Evolutionary conservation across 2,329 filamentous ascomycete species (phyloP), one percentile per base, ranked within the genome.

Genomic region (Tricladium varicosporioides): DNA sequence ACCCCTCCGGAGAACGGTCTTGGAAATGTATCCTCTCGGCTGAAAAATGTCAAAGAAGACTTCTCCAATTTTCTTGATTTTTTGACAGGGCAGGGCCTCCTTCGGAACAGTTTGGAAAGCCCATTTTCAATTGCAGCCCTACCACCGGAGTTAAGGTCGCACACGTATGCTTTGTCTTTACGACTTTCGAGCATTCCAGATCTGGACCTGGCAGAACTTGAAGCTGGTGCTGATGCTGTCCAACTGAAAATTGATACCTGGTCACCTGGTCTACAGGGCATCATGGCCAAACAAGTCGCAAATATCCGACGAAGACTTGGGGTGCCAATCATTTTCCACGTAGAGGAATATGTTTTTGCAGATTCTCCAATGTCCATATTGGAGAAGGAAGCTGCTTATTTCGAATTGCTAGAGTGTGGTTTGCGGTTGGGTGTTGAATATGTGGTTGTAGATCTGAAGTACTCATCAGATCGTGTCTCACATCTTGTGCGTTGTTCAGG

Each of bases 91-190:
- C 76, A 78, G 50, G 75, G 77, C 27, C 72, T 80, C 18, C 77
- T 78, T 9, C 74, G 78, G 57, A 78, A 78, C 3, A 80, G 77
- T 66, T 73, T 82, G 42, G 79, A 83, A 63, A 85, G 82, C 56
- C 83, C 83, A 1, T 86, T 86, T 64, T 83, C 81, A 2, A 73
- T 85, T 53, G 74, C 79, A 14, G 82, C 83, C 27, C 79, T 83
- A 2, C 82, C 83, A 1, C 80, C 82, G 1, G 82, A 86, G 61
- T 76, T 78, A 53, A 78, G 83, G 51, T 74, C 78, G 10, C 88
- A 85, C 63, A 91, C 88, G 0, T 88, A 87, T 65, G 85, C 87
- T 5, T 75, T 88, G 0, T 83, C 83, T 2, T 75, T 90, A 1
- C 78, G 81, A 2, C 70, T 88, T 1, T 82, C 81, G 0, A 78